Evolutionary conservation across 1,284 basidiomycete species (phyloP), one percentile per base, ranked within the genome.

Genomic region (Rhodotorula glutinis): DNA sequence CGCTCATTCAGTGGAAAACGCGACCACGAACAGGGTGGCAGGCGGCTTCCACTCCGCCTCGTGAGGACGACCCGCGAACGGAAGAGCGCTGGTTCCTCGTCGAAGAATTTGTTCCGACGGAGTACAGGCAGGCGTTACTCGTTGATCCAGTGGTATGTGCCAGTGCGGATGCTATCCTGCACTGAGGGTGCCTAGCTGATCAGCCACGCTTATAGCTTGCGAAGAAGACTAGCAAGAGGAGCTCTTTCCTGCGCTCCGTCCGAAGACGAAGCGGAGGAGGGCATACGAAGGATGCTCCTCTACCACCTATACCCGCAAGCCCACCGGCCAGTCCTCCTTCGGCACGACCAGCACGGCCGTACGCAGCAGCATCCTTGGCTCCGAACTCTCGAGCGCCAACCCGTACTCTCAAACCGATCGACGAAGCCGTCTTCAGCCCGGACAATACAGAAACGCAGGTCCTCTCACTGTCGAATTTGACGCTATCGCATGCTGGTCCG

Each of bases 61-160:
- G 25, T n/a, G 49, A 27, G 25, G 64, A 66, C 14, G 66, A 68
- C 19, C 56, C 66, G 38, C 8, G 66, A 27, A 70, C 70, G 38
- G 76, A 75, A 44, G 75, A 77, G 17, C 52, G 71, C 1, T 77
- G 77, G 77, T 66, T 74, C 23, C 62, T 76, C 23, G 68, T 77
- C 14, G 75, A 77, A 58, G 77, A 77, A 64, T 60, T 73, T 4
- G 72, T 77, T 21, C 77, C 77, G n/a, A 33, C 53, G 21, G 76
- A 75, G 54, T 76, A 76, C 57, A 63, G 73, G 27, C 64, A 69
- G 11, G 67, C 66, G 25, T 47, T 63, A 33, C 29, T 77, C 41
- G 63, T 71, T 1, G 65, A 73, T 38, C 65, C 73, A 25, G 69
- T 73, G 65, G 74, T 75, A 44, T 33, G 72, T 23, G 21, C 25